A percentile compares a stretch with the other conserved stretches of the same genome.
These are phyloP conservation scores for Erodium maritimum DNA, from an alignment of 345 rosid species.

Conservation along the genomic window DNA sequence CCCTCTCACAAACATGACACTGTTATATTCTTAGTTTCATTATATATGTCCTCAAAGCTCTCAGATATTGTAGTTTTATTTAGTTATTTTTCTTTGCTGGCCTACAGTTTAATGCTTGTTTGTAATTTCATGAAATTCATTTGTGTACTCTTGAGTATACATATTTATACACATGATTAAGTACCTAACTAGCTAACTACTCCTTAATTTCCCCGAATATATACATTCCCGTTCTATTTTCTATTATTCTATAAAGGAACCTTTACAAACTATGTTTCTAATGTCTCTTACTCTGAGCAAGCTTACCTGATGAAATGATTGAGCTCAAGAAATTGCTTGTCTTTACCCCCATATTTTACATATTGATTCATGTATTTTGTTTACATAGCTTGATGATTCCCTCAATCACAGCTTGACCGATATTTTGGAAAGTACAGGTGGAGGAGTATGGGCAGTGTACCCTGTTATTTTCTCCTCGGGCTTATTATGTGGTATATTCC, in stretches of 20 bases:
- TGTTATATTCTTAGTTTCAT: neutral
- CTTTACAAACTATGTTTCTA: no score
- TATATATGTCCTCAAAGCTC: neutral
- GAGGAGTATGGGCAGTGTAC: slow-evolving; percentile 75
- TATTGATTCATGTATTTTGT: neutral
- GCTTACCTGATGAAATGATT: neutral
- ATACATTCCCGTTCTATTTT: no score
- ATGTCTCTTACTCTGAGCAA: no score
- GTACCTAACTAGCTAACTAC: no score
- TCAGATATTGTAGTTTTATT: neutral
- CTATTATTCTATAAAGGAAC: no score
- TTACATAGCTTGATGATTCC: neutral
- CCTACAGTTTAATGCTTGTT: neutral
- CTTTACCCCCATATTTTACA: neutral
- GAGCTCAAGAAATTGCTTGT: neutral
- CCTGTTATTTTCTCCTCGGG: slow-evolving; percentile 68
- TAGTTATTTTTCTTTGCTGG: neutral
- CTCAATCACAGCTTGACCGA: slow-evolving; percentile 8
- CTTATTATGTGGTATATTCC: slow-evolving; percentile 40
- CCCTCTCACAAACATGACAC: neutral
- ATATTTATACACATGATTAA: no score
- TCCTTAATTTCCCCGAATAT: no score
- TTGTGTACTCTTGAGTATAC: no score
- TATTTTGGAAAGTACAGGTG: slow-evolving; percentile 43
- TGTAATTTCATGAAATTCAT: neutral